phyloP scores from a whole-genome alignment of 306 rosid species.

The Hippophae rhamnoides region DNA sequence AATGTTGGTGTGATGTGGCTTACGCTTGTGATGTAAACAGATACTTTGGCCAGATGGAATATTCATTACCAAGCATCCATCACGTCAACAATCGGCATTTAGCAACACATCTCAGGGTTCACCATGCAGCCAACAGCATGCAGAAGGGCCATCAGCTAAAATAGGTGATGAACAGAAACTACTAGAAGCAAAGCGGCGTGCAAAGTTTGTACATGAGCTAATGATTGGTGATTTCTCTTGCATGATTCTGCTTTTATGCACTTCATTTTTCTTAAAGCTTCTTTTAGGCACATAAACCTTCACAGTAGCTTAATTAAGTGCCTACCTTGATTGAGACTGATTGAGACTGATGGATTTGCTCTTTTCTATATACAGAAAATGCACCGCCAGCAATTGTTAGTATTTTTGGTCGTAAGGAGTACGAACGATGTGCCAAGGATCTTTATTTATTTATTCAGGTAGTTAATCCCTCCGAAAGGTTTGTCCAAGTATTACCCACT shows the following conservation, averaged over 20 bases:
- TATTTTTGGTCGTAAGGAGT: slow-evolving; percentile 85
- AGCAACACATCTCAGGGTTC: slow-evolving; percentile 38
- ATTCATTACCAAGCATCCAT: slow-evolving; percentile 88
- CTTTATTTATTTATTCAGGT: slow-evolving; percentile 90
- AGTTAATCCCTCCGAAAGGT: slow-evolving; percentile 15
- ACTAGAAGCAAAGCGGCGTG: slow-evolving; percentile 67
- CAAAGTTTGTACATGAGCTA: slow-evolving; percentile 80
- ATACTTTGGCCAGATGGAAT: slow-evolving; percentile 98
- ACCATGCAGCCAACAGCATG: slow-evolving; percentile 28
- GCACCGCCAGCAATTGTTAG: slow-evolving; percentile 84
- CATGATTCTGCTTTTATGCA: neutral
- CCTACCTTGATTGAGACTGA: neutral
- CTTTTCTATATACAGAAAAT: slow-evolving; percentile 31
- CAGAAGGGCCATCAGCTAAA: slow-evolving; percentile 42
- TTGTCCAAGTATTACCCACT: neutral
- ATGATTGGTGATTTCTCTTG: slow-evolving; percentile 61
- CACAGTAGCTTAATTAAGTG: neutral
- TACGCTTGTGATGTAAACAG: slow-evolving; percentile 30
- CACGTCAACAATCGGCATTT: slow-evolving; percentile 41
- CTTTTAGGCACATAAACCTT: neutral
- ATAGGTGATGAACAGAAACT: slow-evolving; percentile 35
- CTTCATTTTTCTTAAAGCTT: neutral
- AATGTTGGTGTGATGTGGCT: slow-evolving; percentile 24
- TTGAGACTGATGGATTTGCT: neutral
- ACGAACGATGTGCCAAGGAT: slow-evolving; percentile 91